Base-by-base conservation (phyloP, 805 yeast genomes). In the Candida dendrica region DNA sequence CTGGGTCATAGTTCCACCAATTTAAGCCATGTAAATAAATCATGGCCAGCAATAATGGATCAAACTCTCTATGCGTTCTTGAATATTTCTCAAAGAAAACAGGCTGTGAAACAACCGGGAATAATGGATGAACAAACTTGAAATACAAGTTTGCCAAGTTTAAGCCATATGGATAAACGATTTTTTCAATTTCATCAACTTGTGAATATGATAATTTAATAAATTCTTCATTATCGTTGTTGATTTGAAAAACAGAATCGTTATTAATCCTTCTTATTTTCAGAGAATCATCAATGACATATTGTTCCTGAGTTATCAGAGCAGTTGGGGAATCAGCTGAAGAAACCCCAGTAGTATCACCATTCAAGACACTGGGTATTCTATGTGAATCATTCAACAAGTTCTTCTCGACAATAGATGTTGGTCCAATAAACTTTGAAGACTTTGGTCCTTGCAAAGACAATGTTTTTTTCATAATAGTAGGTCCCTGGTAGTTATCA, bases 21-120 rank as follows among this genome's bases (percentile, higher is more conserved):
- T 50, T 59, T 15, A 59, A 43, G 1, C 60, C 60, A 36, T 56
- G 53, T 8, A 60, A 43, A 45, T 57, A 60, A 9, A 60, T 51
- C 45, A 51, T 49, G 4, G 46, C 44, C 14, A 59, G 36, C 31
- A 59, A 39, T 17, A 60, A 20, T 4, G 65, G 65, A 33, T 59
- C 58, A 34, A 58, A 53, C 38, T 58, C 63, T 42, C 59, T 44
- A 36, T 55, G 55, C 24, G 55, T 55, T 43, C 63, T 44, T 4
- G 55, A 47, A 42, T 55, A 58, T 38, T 58, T 50, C 36, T 58
- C 63, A 31, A 51, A 39, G 36, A 55, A 53, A 1, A 55, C 60
- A 13, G 50, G 49, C 36, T 53, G 51, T 14, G 55, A 46, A 3
- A 59, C 34, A 8, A 60, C 48, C 6, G 64, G 64, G 4, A 55